Evolutionary conservation across 352 stramenopile species (phyloP), one percentile per base, ranked within the genome.

Genomic region (Globisporangium recalcitrans): DNA sequence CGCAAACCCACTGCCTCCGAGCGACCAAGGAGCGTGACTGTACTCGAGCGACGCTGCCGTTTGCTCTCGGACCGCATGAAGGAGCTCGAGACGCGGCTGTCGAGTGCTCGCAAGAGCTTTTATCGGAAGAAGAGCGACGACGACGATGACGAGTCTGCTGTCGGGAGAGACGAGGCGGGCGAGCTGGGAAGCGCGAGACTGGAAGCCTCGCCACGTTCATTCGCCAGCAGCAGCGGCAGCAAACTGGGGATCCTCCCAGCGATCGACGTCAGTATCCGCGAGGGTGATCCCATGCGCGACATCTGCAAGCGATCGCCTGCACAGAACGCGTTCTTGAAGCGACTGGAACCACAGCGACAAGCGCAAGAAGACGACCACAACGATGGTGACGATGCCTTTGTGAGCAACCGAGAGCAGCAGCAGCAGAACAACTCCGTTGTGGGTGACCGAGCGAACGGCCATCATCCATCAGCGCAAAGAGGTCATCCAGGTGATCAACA

Each of bases 311-410:
- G 80, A 46, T 89, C 80, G 11, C 80, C 80, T n/a, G 80, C 80
- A 1, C 80, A 89, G 58, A 81, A 89, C 27, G 80, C 76, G 14
- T 89, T 89, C 40, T 42, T 89, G 32, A 77, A 80, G 56, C 67
- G 74, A 2, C 73, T 83, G 44, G 44, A 29, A 19, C 44, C 52
- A 4, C 42, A 38, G 21, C 22, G 32, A 5, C 46, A 52, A 52
- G 46, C 19, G 22, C 46, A 52, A 21, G 19, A 56, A 36, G 21
- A 3, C 21, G 6, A 10, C 14, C n/a, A 42, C 2, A 8, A 11
- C 21, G 38, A 21, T 46, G 42, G 22, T 31, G 22, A 52, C 22
- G 32, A 58, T n/a, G 34, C 4, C 44, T 31, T 27, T 52, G 21
- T 31, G 21, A 55, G 19, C 26, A 29, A 10, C 11, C 52, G 31